phyloP scores from a whole-genome alignment of 768 basidiomycete genomes.

The Astraeus odoratus region DNA sequence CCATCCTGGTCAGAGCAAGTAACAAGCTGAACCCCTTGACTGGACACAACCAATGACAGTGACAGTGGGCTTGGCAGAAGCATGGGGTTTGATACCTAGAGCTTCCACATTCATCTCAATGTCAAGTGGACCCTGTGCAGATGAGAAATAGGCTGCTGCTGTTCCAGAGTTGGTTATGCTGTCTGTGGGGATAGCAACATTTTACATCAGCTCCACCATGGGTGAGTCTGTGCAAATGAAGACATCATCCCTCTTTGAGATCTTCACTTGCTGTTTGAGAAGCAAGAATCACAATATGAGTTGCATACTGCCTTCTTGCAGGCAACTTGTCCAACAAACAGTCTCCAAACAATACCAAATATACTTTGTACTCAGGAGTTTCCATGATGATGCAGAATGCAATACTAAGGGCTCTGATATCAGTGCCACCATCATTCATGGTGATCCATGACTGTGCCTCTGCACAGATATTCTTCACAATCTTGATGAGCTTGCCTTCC shows the following conservation, averaged over 20 bases:
- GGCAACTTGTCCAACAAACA: constrained; percentile 15
- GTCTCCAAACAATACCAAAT: constrained; percentile 24
- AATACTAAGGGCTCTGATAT: constrained; percentile 24
- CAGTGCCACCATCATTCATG: constrained; percentile 23
- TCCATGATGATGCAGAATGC: constrained; percentile 23
- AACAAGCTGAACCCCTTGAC: constrained; percentile 11
- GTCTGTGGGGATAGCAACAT: constrained; percentile 6
- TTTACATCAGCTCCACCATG: constrained; percentile 20
- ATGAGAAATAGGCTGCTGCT: constrained; percentile 16
- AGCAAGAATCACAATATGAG: constrained; percentile 21
- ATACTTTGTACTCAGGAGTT: constrained; percentile 23
- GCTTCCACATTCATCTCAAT: constrained; percentile 15
- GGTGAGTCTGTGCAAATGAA: constrained; percentile 24
- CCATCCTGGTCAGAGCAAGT: constrained; percentile 3
- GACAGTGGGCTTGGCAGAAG: constrained; percentile 8
- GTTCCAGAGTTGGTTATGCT: constrained; percentile 8
- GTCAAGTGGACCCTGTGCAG: constrained; percentile 9
- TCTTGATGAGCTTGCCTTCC: constrained; percentile 22
- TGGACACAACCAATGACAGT: constrained; percentile 14
- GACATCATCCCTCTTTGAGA: constrained; percentile 20
- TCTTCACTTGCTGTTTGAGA: constrained; percentile 24
- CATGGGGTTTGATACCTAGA: constrained; percentile 6
- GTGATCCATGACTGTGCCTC: constrained; percentile 25
- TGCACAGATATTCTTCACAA: constrained; percentile 17
- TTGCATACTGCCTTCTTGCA: constrained; percentile 19